Evolutionary conservation across 345 rosid genomes (phyloP).

Genomic region (Citropsis articulata): DNA sequence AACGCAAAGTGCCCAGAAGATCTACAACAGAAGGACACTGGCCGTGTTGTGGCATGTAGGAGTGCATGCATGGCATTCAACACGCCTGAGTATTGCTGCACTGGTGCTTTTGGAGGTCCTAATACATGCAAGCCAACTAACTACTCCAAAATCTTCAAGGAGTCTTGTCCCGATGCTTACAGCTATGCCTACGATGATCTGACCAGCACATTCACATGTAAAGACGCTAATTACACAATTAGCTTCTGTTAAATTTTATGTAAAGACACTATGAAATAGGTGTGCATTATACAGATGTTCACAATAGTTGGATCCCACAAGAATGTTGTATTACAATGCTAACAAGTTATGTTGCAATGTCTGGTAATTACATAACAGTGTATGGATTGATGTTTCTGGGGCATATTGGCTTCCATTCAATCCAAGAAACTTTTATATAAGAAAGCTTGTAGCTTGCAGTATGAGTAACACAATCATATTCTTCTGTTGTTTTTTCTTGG

Average conservation of each 20-base stretch:
- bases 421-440: neutral
- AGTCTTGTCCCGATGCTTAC: conserved; percentile 42
- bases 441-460: neutral
- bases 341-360: no score
- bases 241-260: conserved; percentile 28
- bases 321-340: neutral
- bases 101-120: conserved; percentile 37
- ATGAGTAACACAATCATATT: neutral
- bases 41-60: conserved; percentile 40
- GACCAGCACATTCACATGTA: conserved; percentile 39
- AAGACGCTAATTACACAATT: conserved; percentile 34
- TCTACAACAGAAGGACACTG: conserved; percentile 24
- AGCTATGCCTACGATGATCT: conserved; percentile 54
- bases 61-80: conserved; percentile 48
- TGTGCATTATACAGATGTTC: neutral
- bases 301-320: neutral
- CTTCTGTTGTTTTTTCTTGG: neutral
- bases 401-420: neutral
- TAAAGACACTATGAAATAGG: neutral
- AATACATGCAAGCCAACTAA: conserved; percentile 44
- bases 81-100: conserved; percentile 43
- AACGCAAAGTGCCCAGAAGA: conserved; percentile 38
- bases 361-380: no score
- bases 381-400: neutral
- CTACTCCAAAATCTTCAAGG: conserved; percentile 43